phyloP scores from a whole-genome alignment of 1,284 basidiomycete species.

The Ustilago xerochloae region DNA sequence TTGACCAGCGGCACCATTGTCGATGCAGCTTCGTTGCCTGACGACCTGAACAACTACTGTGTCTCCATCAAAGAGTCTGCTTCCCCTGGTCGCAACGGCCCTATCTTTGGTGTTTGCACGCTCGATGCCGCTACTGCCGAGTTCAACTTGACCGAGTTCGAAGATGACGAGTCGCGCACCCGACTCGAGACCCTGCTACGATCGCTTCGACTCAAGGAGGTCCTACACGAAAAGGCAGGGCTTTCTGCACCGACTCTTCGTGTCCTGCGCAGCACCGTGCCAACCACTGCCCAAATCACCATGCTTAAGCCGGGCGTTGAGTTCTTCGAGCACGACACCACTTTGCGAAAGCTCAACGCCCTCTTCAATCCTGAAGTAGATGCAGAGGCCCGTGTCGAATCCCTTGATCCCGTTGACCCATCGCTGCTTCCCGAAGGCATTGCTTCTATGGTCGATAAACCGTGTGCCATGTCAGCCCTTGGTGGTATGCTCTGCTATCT shows the following conservation, averaged over 20 bases:
- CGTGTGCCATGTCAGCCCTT: constrained; percentile 58
- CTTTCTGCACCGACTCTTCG: constrained; percentile 55
- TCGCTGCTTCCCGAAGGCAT: constrained; percentile 56
- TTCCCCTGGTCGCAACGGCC: constrained; percentile 35
- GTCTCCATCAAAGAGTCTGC: constrained; percentile 80
- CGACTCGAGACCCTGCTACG: constrained; percentile 92
- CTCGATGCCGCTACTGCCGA: constrained; percentile 95
- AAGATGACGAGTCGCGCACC: constrained; percentile 91
- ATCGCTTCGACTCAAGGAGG: constrained; percentile 90
- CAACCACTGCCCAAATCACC: constrained; percentile 59
- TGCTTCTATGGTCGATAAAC: constrained; percentile 49
- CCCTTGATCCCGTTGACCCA: constrained; percentile 43
- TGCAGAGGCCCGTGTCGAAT: constrained; percentile 35
- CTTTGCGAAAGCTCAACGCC: constrained; percentile 50
- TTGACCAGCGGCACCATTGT: constrained; percentile 97
- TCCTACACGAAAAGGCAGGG: constrained; percentile 87
- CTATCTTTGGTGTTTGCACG: constrained; percentile 87
- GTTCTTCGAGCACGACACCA: constrained; percentile 56
- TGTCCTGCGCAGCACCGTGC: constrained; percentile 58
- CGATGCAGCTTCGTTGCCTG: constrained; percentile 85
- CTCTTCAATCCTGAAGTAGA: constrained; percentile 55
- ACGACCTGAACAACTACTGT: constrained; percentile 95
- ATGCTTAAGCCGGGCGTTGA: constrained; percentile 63
- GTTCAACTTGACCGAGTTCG: constrained; percentile 89
- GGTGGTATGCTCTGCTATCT: constrained; percentile 66